Percentiles rank a stretch among this genome's conserved stretches.
Conservation (phyloP, 129 eudicot genomes). For the Logfia minima region DNA sequence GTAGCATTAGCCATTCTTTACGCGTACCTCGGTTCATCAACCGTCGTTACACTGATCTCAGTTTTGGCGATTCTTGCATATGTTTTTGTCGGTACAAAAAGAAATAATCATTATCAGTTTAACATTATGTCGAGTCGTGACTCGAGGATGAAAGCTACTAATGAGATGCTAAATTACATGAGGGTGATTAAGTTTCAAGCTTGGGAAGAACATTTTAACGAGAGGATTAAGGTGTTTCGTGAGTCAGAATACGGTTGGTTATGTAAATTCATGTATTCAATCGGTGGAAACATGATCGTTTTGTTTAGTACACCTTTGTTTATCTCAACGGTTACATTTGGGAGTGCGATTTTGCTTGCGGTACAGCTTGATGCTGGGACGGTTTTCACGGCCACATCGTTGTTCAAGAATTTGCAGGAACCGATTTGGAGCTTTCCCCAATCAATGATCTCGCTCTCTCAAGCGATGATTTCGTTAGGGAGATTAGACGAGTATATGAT, state of each 20-base stretch:
- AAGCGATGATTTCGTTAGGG: conserved; percentile 56
- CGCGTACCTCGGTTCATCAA: conserved; percentile 41
- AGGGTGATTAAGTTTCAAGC: conserved; percentile 77
- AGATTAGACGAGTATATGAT: conserved; percentile 71
- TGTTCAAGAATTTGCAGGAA: conserved; percentile 57
- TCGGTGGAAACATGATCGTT: conserved; percentile 39
- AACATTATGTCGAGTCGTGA: conserved; percentile 52
- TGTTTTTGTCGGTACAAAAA: conserved; percentile 13
- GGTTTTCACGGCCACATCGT: conserved; percentile 59
- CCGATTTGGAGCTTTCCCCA: conserved; percentile 63
- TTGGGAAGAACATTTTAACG: conserved; percentile 67
- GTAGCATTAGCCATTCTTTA: conserved; percentile 44
- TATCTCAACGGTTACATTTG: conserved; percentile 51
- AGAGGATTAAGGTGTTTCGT: conserved; percentile 44
- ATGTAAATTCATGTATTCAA: conserved; percentile 44
- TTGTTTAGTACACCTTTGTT: conserved; percentile 50
- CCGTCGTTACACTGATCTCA: conserved; percentile 32
- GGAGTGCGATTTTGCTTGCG: conserved; percentile 37
- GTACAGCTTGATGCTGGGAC: conserved; percentile 46
- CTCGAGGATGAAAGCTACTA: conserved; percentile 56
- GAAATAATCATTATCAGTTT: conserved; percentile 42
- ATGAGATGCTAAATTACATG: conserved; percentile 59
- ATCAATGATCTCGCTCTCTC: conserved; percentile 54
- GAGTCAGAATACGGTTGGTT: conserved; percentile 56
- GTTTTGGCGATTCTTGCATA: conserved; percentile 28